Conservation (phyloP, 805 yeast genomes). For the Wickerhamomyces queroliae region DNA sequence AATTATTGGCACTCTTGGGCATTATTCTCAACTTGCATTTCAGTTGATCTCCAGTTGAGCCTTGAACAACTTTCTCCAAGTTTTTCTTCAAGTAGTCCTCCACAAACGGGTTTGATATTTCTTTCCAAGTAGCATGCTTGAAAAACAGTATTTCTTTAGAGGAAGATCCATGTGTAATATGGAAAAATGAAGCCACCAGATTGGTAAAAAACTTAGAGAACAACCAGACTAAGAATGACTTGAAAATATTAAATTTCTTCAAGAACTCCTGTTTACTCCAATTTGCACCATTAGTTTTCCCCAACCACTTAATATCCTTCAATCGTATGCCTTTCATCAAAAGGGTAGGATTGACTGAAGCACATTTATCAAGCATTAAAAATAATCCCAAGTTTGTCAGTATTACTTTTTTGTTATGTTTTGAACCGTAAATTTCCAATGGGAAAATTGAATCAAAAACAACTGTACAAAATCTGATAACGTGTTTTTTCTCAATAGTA, state of each 20-base stretch:
- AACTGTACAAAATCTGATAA: slow-evolving; percentile 36
- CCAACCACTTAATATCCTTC: slow-evolving; percentile 52
- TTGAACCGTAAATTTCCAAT: slow-evolving; percentile 43
- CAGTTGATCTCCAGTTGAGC: slow-evolving; percentile 16
- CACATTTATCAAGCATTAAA: slow-evolving; percentile 32
- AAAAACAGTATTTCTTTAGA: slow-evolving; percentile 39
- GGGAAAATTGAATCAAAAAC: slow-evolving; percentile 48
- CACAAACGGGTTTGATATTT: slow-evolving; percentile 35
- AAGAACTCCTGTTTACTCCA: slow-evolving; percentile 37
- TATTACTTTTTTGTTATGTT: slow-evolving; percentile 38
- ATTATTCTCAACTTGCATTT: slow-evolving; percentile 38
- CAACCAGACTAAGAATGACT: slow-evolving; percentile 52
- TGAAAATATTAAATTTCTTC: slow-evolving; percentile 31
- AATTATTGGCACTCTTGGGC: slow-evolving; percentile 53
- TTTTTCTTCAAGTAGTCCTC: slow-evolving; percentile 33
- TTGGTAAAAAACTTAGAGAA: slow-evolving; percentile 39
- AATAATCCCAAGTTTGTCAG: slow-evolving; percentile 29
- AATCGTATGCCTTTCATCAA: slow-evolving; percentile 32
- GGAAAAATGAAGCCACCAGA: slow-evolving; percentile 51
- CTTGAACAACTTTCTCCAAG: slow-evolving; percentile 23
- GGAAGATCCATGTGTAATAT: slow-evolving; percentile 55
- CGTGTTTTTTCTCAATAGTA: slow-evolving; percentile 26
- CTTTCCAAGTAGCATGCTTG: slow-evolving; percentile 54
- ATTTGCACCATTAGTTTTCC: slow-evolving; percentile 18
- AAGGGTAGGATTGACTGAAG: slow-evolving; percentile 25